A percentile compares a stretch with the other conserved stretches of the same genome.
phyloP scores from a whole-genome alignment of 305 asterid genomes.

The Fraxinus baroniana region DNA sequence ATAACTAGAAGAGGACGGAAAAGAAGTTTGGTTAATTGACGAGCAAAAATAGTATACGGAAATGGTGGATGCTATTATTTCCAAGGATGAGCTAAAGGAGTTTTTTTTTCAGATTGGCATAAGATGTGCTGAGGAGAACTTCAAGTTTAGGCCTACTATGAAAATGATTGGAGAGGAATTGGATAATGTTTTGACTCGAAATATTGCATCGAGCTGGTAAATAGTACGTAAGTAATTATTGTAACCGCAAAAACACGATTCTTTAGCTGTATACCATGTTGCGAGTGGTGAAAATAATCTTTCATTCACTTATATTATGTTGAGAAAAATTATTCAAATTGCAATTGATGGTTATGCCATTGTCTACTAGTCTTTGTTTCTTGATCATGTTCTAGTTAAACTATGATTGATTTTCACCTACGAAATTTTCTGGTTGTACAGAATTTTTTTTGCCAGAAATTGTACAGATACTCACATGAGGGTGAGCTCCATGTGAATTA shows the following conservation, averaged over 20 bases:
- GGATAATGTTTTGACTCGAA: conserved; percentile 30
- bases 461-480: too few species aligned
- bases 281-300: not conserved
- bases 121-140: conserved; percentile 46
- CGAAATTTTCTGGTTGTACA: too few species aligned
- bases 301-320: too few species aligned
- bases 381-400: too few species aligned
- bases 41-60: conserved; percentile 42
- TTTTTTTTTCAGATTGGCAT: conserved; percentile 45
- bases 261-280: not conserved
- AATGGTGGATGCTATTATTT: conserved; percentile 55
- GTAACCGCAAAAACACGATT: conserved; percentile 10
- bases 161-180: conserved; percentile 46
- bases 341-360: not conserved
- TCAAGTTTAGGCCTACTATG: conserved; percentile 55
- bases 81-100: conserved; percentile 37
- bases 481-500: too few species aligned
- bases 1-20: conserved; percentile 61
- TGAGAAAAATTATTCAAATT: too few species aligned
- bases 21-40: conserved; percentile 59
- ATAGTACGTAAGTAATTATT: not conserved
- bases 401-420: too few species aligned
- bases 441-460: too few species aligned
- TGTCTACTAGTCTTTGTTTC: not conserved
- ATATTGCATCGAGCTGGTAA: not conserved